A percentile compares a stretch with the other conserved stretches of the same genome.
Conservation (phyloP, 2,329 filamentous ascomycete species). For the Coniella vitis region DNA sequence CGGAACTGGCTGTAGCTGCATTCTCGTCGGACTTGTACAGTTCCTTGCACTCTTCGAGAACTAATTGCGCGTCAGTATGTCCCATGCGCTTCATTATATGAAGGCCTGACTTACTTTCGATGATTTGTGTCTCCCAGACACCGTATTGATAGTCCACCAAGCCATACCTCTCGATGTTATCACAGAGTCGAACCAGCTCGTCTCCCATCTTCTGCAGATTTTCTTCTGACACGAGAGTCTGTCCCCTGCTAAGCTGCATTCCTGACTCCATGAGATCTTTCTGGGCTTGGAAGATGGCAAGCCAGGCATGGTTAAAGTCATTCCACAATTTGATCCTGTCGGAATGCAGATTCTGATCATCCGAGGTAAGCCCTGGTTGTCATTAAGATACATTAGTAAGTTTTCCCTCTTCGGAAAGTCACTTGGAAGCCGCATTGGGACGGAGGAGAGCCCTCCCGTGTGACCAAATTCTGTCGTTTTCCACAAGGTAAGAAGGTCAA, state of each 20-base stretch:
- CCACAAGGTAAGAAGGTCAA: constrained; percentile 9
- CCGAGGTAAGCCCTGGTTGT: constrained; percentile 68
- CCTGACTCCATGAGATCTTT: constrained; percentile 64
- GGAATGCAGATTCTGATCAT: constrained; percentile 68
- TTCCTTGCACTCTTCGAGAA: constrained; percentile 30
- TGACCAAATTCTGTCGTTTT: no score
- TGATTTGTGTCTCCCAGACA: constrained; percentile 90
- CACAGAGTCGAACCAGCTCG: constrained; percentile 75
- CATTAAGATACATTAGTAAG: neutral
- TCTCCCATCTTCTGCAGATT: constrained; percentile 73
- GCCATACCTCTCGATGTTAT: constrained; percentile 83
- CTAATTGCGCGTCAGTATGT: constrained; percentile 8
- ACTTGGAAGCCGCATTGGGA: no score
- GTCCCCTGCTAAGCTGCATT: constrained; percentile 48
- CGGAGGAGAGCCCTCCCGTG: no score
- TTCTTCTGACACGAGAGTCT: constrained; percentile 60
- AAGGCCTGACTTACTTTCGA: constrained; percentile 56
- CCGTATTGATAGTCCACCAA: constrained; percentile 96
- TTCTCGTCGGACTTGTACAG: constrained; percentile 9
- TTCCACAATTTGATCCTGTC: constrained; percentile 84
- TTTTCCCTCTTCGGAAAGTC: no score
- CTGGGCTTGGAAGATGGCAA: constrained; percentile 75
- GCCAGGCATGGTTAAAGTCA: constrained; percentile 91
- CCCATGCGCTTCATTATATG: neutral
- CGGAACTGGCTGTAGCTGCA: neutral